Percentiles rank a stretch among this genome's conserved stretches.
Evolutionary conservation across 768 basidiomycete genomes (phyloP).

Genomic region (Russula olivacea): DNA sequence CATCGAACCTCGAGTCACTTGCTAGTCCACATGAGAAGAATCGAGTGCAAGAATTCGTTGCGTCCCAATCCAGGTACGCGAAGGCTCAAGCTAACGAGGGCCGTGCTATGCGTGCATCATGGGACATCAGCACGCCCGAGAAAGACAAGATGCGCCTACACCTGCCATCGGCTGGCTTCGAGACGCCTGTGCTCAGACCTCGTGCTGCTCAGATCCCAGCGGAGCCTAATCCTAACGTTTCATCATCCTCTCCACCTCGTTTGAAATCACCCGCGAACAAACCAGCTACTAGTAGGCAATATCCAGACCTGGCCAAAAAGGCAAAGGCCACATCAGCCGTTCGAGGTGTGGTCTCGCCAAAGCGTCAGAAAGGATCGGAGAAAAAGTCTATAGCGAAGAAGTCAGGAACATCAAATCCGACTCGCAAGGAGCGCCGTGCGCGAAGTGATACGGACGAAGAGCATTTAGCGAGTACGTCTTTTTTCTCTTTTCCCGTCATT

Average conservation of each 20-base stretch:
- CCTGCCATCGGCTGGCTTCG: conserved; percentile 18
- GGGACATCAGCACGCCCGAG: conserved; percentile 17
- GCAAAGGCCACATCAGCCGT: background rate
- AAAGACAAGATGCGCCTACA: conserved; percentile 11
- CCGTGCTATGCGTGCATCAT: conserved; percentile 25
- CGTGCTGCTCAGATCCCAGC: conserved; percentile 3
- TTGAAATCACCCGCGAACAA: background rate
- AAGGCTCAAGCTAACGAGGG: conserved; percentile 42
- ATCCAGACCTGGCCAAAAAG: background rate
- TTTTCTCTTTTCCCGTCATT: background rate
- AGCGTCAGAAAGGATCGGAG: background rate
- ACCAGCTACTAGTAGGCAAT: background rate
- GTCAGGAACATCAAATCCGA: background rate
- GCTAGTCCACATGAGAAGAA: conserved; percentile 37
- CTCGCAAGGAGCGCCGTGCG: conserved; percentile 7
- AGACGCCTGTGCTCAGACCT: conserved; percentile 27
- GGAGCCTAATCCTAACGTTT: background rate
- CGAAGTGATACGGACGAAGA: conserved; percentile 33
- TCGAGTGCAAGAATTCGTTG: conserved; percentile 44
- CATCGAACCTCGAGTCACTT: conserved; percentile 16
- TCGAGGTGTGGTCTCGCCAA: background rate
- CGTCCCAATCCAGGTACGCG: conserved; percentile 42
- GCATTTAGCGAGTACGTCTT: conserved; percentile 34
- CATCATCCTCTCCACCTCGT: background rate
- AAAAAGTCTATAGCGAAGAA: background rate